phyloP scores from a whole-genome alignment of 108 stramenopile genomes.

The Pseudonitzschia multiseries region DNA sequence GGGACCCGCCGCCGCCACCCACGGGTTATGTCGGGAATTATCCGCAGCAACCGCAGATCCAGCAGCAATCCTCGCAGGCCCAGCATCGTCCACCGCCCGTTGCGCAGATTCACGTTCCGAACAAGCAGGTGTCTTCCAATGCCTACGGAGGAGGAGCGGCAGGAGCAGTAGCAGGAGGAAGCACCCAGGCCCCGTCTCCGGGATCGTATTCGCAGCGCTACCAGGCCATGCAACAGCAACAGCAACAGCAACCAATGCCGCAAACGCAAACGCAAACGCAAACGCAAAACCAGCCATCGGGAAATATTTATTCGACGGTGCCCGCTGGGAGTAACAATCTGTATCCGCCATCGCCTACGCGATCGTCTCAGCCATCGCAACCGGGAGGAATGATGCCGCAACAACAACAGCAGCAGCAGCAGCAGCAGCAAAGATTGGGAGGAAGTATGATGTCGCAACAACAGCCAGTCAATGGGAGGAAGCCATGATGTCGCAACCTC shows the following conservation, averaged over 20 bases:
- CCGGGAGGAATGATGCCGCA: conserved; percentile 4
- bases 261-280: background rate
- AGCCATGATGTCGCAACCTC: conserved; percentile 2
- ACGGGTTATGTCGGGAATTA: background rate
- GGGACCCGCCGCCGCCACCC: no score
- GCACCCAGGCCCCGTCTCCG: background rate
- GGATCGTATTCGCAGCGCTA: conserved; percentile 34
- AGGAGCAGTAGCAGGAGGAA: background rate
- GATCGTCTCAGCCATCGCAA: background rate
- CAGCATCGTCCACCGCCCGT: background rate
- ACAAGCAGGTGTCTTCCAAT: background rate
- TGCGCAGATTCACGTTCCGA: conserved; percentile 15
- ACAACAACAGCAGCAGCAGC: background rate
- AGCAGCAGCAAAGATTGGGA: background rate
- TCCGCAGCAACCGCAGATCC: background rate
- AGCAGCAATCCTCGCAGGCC: background rate
- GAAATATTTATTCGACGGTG: background rate
- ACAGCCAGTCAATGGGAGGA: background rate
- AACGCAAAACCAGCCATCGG: background rate
- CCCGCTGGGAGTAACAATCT: background rate
- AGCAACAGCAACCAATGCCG: conserved; percentile 25
- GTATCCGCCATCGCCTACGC: background rate
- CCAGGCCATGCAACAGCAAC: conserved; percentile 9
- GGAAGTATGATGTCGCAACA: background rate
- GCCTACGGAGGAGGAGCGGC: background rate